Conservation (phyloP, 768 basidiomycete species). For the Hemileccinum impolitum region DNA sequence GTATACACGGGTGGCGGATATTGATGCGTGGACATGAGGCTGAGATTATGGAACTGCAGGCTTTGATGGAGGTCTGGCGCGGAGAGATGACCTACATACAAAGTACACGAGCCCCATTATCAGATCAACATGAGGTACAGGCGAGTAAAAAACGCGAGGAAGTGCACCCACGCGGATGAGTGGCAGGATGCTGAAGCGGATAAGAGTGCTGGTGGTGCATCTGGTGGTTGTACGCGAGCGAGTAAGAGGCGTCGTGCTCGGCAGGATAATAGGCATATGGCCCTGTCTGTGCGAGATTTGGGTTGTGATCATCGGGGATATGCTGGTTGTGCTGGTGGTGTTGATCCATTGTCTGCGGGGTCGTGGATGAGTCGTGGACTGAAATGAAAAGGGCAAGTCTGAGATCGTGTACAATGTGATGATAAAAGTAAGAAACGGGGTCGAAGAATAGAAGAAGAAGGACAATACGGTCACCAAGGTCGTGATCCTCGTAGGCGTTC, state of each 20-base stretch:
- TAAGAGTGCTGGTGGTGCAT: slow-evolving; percentile 44
- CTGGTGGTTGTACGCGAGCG: slow-evolving; percentile 50
- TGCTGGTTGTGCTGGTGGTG: slow-evolving; percentile 41
- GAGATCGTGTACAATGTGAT: slow-evolving; percentile 19
- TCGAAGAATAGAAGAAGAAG: slow-evolving; percentile 34
- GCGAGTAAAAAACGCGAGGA: slow-evolving; percentile 39
- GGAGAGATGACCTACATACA: slow-evolving; percentile 58
- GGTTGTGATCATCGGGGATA: slow-evolving; percentile 48
- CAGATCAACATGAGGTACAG: slow-evolving; percentile 62
- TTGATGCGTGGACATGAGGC: slow-evolving; percentile 67
- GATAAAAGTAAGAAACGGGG: slow-evolving; percentile 19
- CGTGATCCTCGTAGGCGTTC: no score
- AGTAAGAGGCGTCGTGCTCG: slow-evolving; percentile 56
- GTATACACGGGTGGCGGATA: slow-evolving; percentile 60
- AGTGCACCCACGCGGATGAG: slow-evolving; percentile 71
- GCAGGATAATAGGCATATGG: slow-evolving; percentile 50
- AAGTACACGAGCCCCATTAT: slow-evolving; percentile 51
- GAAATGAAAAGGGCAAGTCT: slow-evolving; percentile 28
- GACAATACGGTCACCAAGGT: no score
- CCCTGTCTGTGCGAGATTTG: slow-evolving; percentile 37
- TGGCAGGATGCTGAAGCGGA: slow-evolving; percentile 53
- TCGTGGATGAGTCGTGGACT: slow-evolving; percentile 34
- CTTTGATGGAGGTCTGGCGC: slow-evolving; percentile 67
- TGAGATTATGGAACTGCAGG: slow-evolving; percentile 57
- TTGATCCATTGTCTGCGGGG: slow-evolving; percentile 42